These are phyloP conservation scores for Xylaria nigripes DNA, from an alignment of 495 filamentous ascomycete species.

Conservation along the genomic window DNA sequence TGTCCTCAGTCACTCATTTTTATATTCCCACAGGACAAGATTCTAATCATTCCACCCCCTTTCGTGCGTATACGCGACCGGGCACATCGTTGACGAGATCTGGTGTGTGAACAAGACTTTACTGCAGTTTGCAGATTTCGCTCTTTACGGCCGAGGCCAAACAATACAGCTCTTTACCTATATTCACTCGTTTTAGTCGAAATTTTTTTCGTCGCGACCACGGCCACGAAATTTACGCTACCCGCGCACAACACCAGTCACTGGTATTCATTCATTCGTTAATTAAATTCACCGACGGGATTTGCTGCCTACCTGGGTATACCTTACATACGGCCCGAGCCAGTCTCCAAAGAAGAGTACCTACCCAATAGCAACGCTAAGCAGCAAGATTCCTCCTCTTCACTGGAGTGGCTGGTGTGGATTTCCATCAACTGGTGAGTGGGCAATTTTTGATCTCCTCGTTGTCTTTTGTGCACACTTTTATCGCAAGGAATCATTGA, in stretches of 20 bases:
- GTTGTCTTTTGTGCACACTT: neutral
- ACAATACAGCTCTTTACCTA: neutral
- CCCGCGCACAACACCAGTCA: neutral
- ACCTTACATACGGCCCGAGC: neutral
- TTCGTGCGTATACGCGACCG: slow-evolving; percentile 13
- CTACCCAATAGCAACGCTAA: neutral
- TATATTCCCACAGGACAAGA: slow-evolving; percentile 1
- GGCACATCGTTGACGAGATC: slow-evolving; percentile 18
- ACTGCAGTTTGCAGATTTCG: slow-evolving; percentile 3
- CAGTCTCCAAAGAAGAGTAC: neutral
- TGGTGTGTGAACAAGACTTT: neutral
- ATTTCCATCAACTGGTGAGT: slow-evolving; percentile 3
- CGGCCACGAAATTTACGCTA: neutral
- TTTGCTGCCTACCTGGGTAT: neutral
- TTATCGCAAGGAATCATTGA: neutral
- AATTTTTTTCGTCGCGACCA: neutral
- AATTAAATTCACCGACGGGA: neutral
- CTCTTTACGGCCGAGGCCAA: slow-evolving; percentile 1
- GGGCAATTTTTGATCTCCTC: neutral
- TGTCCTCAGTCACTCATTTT: slow-evolving; percentile 22
- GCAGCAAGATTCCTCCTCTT: neutral
- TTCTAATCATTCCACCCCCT: slow-evolving; percentile 17
- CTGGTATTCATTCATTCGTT: neutral
- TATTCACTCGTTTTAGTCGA: neutral
- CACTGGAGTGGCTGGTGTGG: neutral